phyloP scores from a whole-genome alignment of 768 basidiomycete species.

The Lactifluus echinatus region DNA sequence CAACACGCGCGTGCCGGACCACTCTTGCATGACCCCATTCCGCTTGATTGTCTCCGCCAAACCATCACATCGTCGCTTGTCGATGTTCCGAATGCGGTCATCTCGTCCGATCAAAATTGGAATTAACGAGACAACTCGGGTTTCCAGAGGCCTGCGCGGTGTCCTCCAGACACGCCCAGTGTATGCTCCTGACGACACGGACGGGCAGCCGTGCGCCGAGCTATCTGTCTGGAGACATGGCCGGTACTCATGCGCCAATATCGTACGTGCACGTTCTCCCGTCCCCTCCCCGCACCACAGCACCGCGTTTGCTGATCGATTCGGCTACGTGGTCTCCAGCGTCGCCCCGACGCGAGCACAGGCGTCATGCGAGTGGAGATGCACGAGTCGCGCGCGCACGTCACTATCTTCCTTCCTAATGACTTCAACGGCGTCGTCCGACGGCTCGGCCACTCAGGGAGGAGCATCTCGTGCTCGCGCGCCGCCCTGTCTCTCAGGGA shows the following conservation, averaged over 20 bases:
- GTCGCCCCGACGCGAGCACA: background rate
- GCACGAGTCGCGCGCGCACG: constrained; percentile 4
- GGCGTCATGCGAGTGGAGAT: constrained; percentile 4
- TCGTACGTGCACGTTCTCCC: constrained; percentile 8
- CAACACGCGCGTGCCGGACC: background rate
- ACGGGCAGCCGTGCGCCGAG: background rate
- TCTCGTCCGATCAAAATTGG: background rate
- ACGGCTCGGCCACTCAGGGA: constrained; percentile 12
- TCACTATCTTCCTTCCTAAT: constrained; percentile 7
- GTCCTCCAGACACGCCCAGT: background rate
- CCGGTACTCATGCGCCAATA: background rate
- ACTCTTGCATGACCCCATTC: background rate
- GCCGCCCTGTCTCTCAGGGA: constrained; percentile 7
- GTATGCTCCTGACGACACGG: background rate
- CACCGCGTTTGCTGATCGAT: too few relatives aligned
- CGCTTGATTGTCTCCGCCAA: background rate
- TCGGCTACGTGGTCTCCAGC: background rate
- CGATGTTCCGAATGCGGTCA: background rate
- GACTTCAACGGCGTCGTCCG: constrained; percentile 14
- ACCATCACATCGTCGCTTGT: background rate
- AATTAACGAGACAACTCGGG: background rate
- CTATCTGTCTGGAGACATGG: background rate
- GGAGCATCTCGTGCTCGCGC: constrained; percentile 12
- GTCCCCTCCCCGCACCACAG: too few relatives aligned
- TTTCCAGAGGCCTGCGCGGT: background rate